Percentiles rank a stretch among this genome's conserved stretches.
Evolutionary conservation across 2,329 filamentous ascomycete genomes (phyloP).

Genomic region (Uncinocarpus reesii): DNA sequence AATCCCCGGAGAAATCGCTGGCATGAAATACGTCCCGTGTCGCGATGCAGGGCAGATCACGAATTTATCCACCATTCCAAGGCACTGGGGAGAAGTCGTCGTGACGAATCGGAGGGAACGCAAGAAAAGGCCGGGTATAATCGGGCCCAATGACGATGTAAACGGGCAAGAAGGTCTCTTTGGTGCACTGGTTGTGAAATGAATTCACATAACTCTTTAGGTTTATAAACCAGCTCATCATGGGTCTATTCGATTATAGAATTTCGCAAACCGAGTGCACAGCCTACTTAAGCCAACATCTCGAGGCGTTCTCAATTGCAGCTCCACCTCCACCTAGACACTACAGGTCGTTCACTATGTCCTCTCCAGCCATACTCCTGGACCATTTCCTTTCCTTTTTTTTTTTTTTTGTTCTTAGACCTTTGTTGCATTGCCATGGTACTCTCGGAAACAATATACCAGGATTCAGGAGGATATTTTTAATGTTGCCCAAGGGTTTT

Average conservation of each 20-base stretch:
- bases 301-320: no score
- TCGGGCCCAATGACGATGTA: background rate
- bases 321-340: no score
- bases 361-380: background rate
- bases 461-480: background rate
- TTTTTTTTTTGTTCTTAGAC: background rate
- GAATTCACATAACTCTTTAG: background rate
- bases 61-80: slow-evolving; percentile 24
- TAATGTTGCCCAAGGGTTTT: background rate
- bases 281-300: no score
- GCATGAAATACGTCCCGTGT: slow-evolving; percentile 17
- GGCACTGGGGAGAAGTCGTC: slow-evolving; percentile 38
- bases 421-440: background rate
- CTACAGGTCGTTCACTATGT: no score
- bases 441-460: background rate
- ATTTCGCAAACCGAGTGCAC: no score
- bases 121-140: slow-evolving; percentile 18
- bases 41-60: slow-evolving; percentile 6
- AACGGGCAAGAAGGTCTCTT: slow-evolving; percentile 29
- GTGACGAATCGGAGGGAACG: slow-evolving; percentile 30
- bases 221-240: no score
- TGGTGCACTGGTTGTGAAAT: slow-evolving; percentile 30
- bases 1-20: slow-evolving; percentile 15
- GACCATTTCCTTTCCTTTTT: background rate
- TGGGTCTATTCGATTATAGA: no score